Base-by-base conservation (phyloP, 805 yeast genomes). In the Metschnikowia cubensis region DNA sequence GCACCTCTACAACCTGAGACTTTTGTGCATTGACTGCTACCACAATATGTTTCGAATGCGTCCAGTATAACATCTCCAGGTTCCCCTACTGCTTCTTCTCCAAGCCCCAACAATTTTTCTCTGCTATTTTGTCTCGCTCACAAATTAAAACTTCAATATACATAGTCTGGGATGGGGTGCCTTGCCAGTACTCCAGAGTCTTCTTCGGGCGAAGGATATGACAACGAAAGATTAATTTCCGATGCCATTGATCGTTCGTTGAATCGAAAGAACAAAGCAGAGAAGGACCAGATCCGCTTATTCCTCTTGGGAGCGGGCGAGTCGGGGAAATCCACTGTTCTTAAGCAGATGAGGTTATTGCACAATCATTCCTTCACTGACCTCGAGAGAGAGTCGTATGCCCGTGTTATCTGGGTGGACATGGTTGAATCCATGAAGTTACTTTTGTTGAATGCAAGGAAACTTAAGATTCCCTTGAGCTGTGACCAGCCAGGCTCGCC, bases 231-330 rank as follows among this genome's bases (percentile, higher is more conserved):
- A 59, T 69, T 71, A 48, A 76, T 82, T 29, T 82, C 84, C 51
- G 84, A 80, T 52, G 80, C 77, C 5, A 83, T 87, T 46, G 91
- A 86, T 55, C 84, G 82, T 59, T 70, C 82, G 15, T 62, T 87
- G 49, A 77, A 74, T 53, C 68, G 74, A 54, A 79, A 56, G 35
- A 79, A 76, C 53, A 79, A 77, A 51, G 69, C 73, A 43, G 83
- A 79, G 42, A 80, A 76, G 59, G 79, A 80, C 52, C 84, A 80
- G 57, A 77, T 85, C 34, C 89, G 85, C 64, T 73, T 92, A 53
- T 68, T 92, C 36, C 73, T 92, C n/a, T 69, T 90, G 34, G 97
- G 98, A 38, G 88, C 98, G 0, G 98, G 97, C 4, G 98, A 91
- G 64, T 84, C 92, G 46, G 97, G 98, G 5, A 91, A 91, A 64